These are phyloP conservation scores for Cladosporium sp. DNA, from an alignment of 2,329 filamentous ascomycete species.

Conservation along the genomic window DNA sequence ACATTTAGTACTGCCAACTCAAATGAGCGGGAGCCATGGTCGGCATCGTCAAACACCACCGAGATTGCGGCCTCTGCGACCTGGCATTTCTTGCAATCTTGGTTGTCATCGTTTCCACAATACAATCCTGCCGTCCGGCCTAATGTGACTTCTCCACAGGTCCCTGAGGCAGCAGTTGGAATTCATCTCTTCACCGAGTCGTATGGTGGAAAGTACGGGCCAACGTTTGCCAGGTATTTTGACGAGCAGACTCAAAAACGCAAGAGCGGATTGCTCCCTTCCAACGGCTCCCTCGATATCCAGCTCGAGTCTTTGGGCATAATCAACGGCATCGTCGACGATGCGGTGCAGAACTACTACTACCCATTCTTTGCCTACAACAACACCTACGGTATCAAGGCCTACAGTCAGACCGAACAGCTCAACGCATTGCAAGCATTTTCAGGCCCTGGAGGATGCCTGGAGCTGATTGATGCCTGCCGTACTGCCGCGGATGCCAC, in stretches of 20 bases:
- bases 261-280: constrained; percentile 50
- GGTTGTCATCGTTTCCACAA: constrained; percentile 45
- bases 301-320: constrained; percentile 66
- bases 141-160: constrained; percentile 54
- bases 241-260: constrained; percentile 63
- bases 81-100: constrained; percentile 67
- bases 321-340: constrained; percentile 70
- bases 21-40: constrained; percentile 17
- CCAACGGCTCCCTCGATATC: constrained; percentile 58
- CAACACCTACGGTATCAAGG: constrained; percentile 66
- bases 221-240: constrained; percentile 59
- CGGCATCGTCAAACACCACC: constrained; percentile 37
- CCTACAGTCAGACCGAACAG: constrained; percentile 55
- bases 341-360: constrained; percentile 59
- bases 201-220: constrained; percentile 64
- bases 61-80: constrained; percentile 47
- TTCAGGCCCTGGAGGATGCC: constrained; percentile 39
- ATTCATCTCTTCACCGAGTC: constrained; percentile 63
- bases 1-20: constrained; percentile 62
- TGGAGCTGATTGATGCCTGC: constrained; percentile 36
- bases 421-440: constrained; percentile 48
- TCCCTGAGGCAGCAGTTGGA: constrained; percentile 26
- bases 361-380: constrained; percentile 60
- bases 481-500: constrained; percentile 31
- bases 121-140: constrained; percentile 44